A percentile compares a stretch with the other conserved stretches of the same genome.
phyloP scores from a whole-genome alignment of 129 eudicot species.

The Glebionis coronaria region DNA sequence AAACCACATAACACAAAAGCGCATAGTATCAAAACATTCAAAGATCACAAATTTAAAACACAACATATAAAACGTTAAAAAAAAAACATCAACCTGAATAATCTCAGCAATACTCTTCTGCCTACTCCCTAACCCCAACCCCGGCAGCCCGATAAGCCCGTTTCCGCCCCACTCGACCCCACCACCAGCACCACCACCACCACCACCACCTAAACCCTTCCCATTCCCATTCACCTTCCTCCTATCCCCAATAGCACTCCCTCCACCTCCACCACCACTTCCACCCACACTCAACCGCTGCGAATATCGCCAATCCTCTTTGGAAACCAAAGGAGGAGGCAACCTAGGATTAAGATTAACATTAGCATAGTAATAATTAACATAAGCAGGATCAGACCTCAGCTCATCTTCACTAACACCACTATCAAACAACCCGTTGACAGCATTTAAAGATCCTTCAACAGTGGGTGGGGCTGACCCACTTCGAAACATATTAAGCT shows the following conservation, averaged over 20 bases:
- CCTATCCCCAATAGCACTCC: slow-evolving; percentile 42
- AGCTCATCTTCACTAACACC: slow-evolving; percentile 72
- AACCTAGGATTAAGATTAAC: slow-evolving; percentile 85
- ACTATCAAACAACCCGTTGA: slow-evolving; percentile 49
- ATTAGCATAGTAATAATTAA: slow-evolving; percentile 74
- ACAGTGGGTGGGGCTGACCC: slow-evolving; percentile 96
- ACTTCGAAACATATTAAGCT: slow-evolving; percentile 63
- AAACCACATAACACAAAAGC: not conserved
- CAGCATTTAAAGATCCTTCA: slow-evolving; percentile 74
- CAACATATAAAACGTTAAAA: not conserved
- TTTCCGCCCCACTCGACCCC: slow-evolving; percentile 71
- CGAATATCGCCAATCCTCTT: slow-evolving; percentile 90
- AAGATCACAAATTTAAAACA: slow-evolving; percentile 12
- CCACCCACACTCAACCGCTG: slow-evolving; percentile 55
- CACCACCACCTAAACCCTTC: slow-evolving; percentile 30
- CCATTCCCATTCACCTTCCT: slow-evolving; percentile 36
- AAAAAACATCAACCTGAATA: slow-evolving; percentile 54
- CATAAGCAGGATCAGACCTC: slow-evolving; percentile 91
- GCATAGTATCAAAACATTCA: not conserved
- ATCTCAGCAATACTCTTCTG: slow-evolving; percentile 89
- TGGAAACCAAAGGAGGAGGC: slow-evolving; percentile 88
- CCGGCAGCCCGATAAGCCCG: slow-evolving; percentile 82
- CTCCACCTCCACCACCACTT: slow-evolving; percentile 31
- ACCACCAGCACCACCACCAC: slow-evolving; percentile 24
- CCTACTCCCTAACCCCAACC: slow-evolving; percentile 68